A percentile compares a stretch with the other conserved stretches of the same genome.
These are phyloP conservation scores for Musa acuminata DNA, from an alignment of 176 grass and related monocot species.

Conservation along the genomic window DNA sequence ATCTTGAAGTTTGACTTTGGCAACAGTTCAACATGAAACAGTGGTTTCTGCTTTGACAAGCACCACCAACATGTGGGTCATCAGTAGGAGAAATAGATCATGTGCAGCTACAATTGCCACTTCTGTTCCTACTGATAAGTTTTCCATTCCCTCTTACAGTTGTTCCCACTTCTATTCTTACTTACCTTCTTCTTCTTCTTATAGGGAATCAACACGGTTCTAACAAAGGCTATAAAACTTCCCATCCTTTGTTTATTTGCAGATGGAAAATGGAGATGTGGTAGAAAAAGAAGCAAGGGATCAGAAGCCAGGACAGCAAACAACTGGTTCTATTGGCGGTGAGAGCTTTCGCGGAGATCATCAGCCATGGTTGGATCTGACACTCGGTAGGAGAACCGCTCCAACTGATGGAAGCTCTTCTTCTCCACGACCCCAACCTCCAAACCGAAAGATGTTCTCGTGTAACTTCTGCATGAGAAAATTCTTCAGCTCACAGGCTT, in stretches of 20 bases:
- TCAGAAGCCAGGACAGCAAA: neutral
- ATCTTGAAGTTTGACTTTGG: slow-evolving; percentile 1
- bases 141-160: neutral
- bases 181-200: neutral
- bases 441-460: slow-evolving; percentile 5
- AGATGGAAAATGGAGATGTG: neutral
- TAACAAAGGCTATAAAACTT: neutral
- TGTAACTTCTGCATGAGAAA: slow-evolving; percentile 23
- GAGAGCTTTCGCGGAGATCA: neutral
- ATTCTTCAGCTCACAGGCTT: slow-evolving; percentile 18
- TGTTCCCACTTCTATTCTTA: neutral
- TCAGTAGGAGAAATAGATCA: neutral
- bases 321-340: neutral
- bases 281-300: neutral
- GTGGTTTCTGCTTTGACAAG: neutral
- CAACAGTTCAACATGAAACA: neutral
- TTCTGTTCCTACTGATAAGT: slow-evolving; percentile 7
- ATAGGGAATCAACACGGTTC: neutral
- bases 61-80: slow-evolving; percentile 13
- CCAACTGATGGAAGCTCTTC: slow-evolving; percentile 1
- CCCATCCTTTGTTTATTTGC: neutral
- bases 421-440: neutral
- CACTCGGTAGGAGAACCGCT: neutral
- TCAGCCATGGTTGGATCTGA: slow-evolving; percentile 2
- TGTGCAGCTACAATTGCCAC: neutral